Percentiles rank a stretch among this genome's conserved stretches.
phyloP scores from a whole-genome alignment of 495 filamentous ascomycete species.

The Aspergillus heteromorphus region DNA sequence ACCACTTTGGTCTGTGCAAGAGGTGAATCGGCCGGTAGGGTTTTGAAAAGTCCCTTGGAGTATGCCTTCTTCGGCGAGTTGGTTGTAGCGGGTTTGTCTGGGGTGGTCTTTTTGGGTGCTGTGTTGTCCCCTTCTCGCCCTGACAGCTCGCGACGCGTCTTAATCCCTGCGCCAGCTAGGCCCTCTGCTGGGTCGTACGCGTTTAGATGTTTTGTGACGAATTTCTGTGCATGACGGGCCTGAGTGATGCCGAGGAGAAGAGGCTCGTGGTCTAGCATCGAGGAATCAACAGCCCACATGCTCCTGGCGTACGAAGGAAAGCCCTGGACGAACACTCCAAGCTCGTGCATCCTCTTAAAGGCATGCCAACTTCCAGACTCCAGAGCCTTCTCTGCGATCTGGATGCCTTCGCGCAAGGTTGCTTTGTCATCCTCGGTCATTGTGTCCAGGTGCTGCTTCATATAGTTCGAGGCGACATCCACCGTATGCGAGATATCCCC shows the following conservation, averaged over 20 bases:
- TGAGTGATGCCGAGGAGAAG: slow-evolving; percentile 52
- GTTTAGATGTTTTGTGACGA: slow-evolving; percentile 50
- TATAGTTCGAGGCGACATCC: slow-evolving; percentile 58
- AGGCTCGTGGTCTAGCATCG: slow-evolving; percentile 19
- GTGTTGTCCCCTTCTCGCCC: slow-evolving; percentile 17
- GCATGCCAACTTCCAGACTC: slow-evolving; percentile 56
- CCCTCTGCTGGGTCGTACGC: slow-evolving; percentile 44
- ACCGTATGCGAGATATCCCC: slow-evolving; percentile 58
- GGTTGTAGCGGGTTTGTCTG: slow-evolving; percentile 23
- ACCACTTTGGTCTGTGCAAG: slow-evolving; percentile 60
- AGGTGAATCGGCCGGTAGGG: slow-evolving; percentile 42
- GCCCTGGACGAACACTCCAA: slow-evolving; percentile 63
- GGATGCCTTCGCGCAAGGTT: slow-evolving; percentile 56
- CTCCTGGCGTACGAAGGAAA: slow-evolving; percentile 51
- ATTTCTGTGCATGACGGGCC: slow-evolving; percentile 52
- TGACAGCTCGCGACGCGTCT: slow-evolving; percentile 26
- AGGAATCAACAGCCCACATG: slow-evolving; percentile 59
- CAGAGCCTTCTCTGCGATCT: slow-evolving; percentile 54
- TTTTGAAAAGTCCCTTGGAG: slow-evolving; percentile 24
- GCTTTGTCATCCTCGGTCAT: slow-evolving; percentile 55
- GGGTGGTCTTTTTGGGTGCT: slow-evolving; percentile 9
- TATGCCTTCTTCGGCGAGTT: slow-evolving; percentile 33
- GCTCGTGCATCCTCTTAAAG: slow-evolving; percentile 65
- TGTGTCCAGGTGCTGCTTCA: slow-evolving; percentile 45
- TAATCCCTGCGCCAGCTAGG: slow-evolving; percentile 45